phyloP scores from a whole-genome alignment of 768 basidiomycete genomes.

The Kwoniella dendrophila region DNA sequence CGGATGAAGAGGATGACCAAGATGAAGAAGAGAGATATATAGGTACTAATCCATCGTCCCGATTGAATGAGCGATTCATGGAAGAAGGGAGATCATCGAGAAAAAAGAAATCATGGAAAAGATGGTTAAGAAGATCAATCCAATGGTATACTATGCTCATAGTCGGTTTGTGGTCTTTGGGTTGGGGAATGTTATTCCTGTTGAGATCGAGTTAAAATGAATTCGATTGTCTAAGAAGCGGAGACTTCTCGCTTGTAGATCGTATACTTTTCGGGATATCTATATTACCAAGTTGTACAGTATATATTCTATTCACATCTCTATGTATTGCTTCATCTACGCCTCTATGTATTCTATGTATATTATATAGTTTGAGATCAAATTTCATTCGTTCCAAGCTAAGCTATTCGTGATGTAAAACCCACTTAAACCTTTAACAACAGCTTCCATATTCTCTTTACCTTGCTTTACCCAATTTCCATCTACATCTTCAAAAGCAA shows the following conservation, averaged over 20 bases:
- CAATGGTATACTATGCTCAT: slow-evolving; percentile 27
- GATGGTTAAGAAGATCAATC: slow-evolving; percentile 31
- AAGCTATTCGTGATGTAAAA: slow-evolving; percentile 8
- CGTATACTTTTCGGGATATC: too few relatives aligned
- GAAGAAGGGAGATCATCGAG: slow-evolving; percentile 1
- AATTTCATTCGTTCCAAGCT: too few relatives aligned
- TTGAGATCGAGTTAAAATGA: slow-evolving; percentile 20
- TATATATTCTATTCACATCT: too few relatives aligned
- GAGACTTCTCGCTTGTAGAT: too few relatives aligned
- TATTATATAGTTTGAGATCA: too few relatives aligned
- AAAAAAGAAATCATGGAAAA: slow-evolving; percentile 29
- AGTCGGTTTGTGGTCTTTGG: slow-evolving; percentile 15
- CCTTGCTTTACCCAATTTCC: slow-evolving; percentile 4
- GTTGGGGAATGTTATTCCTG: slow-evolving; percentile 27
- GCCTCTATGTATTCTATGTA: neutral
- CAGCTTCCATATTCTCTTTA: neutral
- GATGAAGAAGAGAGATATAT: slow-evolving; percentile 19
- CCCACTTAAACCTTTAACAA: neutral
- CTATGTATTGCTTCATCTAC: too few relatives aligned
- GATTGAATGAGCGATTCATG: neutral
- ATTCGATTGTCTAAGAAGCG: too few relatives aligned
- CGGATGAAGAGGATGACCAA: slow-evolving; percentile 38
- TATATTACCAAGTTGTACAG: too few relatives aligned
- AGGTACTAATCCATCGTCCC: neutral
- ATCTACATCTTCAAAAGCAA: neutral